Evolutionary conservation across 2,329 filamentous ascomycete genomes (phyloP).

Genomic region (Trichoderma guizhouense): DNA sequence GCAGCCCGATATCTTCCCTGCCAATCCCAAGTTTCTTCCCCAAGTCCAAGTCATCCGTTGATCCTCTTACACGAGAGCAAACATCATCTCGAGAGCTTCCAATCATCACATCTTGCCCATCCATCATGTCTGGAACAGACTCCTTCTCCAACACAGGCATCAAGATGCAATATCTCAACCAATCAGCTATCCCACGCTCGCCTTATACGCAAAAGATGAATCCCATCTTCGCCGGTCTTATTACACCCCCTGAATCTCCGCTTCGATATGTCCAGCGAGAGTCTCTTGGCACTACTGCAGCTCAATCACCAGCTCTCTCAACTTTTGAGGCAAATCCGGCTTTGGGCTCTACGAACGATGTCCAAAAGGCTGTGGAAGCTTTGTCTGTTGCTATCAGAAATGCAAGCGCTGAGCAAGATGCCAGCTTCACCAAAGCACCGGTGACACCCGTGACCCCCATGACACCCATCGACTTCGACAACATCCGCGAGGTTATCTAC

Average conservation of each 20-base stretch:
- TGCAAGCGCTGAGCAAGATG: neutral
- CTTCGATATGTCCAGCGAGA: neutral
- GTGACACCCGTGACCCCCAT: neutral
- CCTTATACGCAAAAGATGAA: constrained; percentile 8
- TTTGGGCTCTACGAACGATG: neutral
- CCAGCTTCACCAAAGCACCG: neutral
- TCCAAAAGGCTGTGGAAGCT: neutral
- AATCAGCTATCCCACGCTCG: neutral
- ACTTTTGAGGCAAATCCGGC: neutral
- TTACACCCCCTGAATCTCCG: constrained; percentile 25
- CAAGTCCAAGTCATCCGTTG: neutral
- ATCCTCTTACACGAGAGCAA: neutral
- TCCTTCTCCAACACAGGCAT: neutral
- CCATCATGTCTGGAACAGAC: neutral
- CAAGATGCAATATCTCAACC: neutral
- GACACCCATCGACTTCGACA: constrained; percentile 17
- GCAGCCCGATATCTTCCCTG: neutral
- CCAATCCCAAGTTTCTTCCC: neutral
- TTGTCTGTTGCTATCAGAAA: neutral
- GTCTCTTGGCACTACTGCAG: neutral
- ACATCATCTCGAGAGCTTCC: neutral
- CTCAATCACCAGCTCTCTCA: neutral
- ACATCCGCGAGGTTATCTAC: constrained; percentile 26
- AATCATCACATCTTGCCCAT: neutral
- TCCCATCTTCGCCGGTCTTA: constrained; percentile 10